Conservation (phyloP, 2,329 filamentous ascomycete species). For the Sarocladium oryzae region DNA sequence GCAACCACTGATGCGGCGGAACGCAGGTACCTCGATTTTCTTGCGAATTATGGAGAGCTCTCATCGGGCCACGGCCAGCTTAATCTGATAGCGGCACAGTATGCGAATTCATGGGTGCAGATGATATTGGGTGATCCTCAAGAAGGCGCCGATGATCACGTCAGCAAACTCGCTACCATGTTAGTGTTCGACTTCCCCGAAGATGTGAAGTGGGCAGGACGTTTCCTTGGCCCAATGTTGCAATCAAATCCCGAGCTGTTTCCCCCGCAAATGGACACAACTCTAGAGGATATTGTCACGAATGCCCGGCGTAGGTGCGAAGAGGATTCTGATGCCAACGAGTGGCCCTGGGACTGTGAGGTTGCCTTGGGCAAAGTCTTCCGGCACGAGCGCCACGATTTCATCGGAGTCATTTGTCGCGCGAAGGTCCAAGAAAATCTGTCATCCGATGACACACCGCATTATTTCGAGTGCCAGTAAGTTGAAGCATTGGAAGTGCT, state of each 20-base stretch:
- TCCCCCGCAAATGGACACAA: not conserved
- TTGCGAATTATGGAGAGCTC: constrained; percentile 25
- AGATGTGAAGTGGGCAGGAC: constrained; percentile 18
- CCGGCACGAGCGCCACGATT: constrained; percentile 71
- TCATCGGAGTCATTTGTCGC: constrained; percentile 61
- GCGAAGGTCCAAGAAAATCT: not conserved
- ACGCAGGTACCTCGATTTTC: constrained; percentile 16
- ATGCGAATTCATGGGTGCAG: constrained; percentile 67
- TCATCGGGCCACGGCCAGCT: constrained; percentile 25
- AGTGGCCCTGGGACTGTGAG: not conserved
- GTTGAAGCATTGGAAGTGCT: constrained; percentile 29
- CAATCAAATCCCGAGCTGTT: not conserved
- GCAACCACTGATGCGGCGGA: constrained; percentile 45
- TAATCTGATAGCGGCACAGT: constrained; percentile 55
- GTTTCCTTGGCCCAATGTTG: not conserved
- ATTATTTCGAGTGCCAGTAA: constrained; percentile 74
- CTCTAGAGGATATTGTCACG: not conserved
- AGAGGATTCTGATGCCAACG: not conserved
- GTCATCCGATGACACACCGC: not conserved
- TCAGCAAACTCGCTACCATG: constrained; percentile 49
- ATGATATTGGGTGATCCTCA: constrained; percentile 31
- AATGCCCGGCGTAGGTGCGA: not conserved
- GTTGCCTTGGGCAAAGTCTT: constrained; percentile 64
- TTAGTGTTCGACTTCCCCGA: constrained; percentile 59
- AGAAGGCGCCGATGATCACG: constrained; percentile 13